Evolutionary conservation across 306 rosid species (phyloP).

Genomic region (Trifolium pratense): DNA sequence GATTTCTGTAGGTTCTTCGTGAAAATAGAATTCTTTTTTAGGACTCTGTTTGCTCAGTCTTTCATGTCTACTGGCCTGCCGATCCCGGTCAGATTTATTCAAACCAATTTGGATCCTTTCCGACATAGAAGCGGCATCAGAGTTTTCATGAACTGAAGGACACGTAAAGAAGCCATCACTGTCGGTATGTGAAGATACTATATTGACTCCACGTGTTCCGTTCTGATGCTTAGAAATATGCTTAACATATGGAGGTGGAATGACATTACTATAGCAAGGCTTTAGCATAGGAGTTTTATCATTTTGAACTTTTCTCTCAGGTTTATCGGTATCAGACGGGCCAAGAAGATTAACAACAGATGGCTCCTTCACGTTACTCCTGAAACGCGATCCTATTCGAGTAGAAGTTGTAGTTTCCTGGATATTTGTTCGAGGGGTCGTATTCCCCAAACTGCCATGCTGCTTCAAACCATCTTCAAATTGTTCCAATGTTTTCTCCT

Average conservation of each 20-base stretch:
- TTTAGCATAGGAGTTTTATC: constrained; percentile 55
- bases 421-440: constrained; percentile 42
- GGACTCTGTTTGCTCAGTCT: constrained; percentile 44
- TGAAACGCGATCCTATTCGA: constrained; percentile 40
- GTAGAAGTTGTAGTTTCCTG: constrained; percentile 41
- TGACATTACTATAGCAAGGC: constrained; percentile 56
- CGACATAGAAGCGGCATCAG: constrained; percentile 41
- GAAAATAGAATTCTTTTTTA: constrained; percentile 48
- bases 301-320: constrained; percentile 44
- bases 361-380: constrained; percentile 48
- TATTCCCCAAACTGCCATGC: constrained; percentile 47
- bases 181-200: constrained; percentile 51
- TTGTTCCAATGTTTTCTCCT: constrained; percentile 49
- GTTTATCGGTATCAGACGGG: constrained; percentile 36
- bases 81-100: constrained; percentile 53
- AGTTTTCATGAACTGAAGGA: constrained; percentile 50
- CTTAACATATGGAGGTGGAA: constrained; percentile 91
- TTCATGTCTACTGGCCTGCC: constrained; percentile 47
- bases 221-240: constrained; percentile 55
- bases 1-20: constrained; percentile 50
- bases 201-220: constrained; percentile 41
- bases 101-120: constrained; percentile 42
- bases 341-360: constrained; percentile 45
- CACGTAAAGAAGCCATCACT: constrained; percentile 44
- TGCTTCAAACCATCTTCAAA: constrained; percentile 46